Base-by-base conservation (phyloP, 257 asterid genomes). In the Fraxinus quadrangulata region DNA sequence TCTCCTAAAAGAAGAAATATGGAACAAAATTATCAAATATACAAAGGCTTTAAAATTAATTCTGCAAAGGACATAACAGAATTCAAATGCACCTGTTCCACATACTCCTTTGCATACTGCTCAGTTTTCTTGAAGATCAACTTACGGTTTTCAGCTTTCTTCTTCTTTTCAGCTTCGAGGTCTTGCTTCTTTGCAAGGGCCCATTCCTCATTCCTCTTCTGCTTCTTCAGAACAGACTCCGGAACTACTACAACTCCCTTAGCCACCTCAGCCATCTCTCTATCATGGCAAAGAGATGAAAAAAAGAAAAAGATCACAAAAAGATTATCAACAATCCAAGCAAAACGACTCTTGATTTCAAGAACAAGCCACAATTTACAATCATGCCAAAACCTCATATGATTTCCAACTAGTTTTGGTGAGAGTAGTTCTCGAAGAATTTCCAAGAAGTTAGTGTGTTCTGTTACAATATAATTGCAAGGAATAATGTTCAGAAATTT, bases 121-220 rank as follows among this genome's bases (percentile, higher is more conserved):
- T 84, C 83, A 26, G 89, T 87, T 73, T 82, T 86, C 45, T 79
- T 78, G 84, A 84, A 87, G 59, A 87, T 89, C 74, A 87, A 24
- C 76, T 85, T 88, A 40, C 90, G 61, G 5, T 83, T 86, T 72
- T 76, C 88, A 31, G 72, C 77, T 34, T 73, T 88, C 81, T 85
- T 85, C 82, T 81, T 85, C 83, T 83, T 86, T 1, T 88, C 83
- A 40, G 72, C 85, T 70, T 81, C 87, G 17, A 78, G 31, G n/a
- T 83, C 86, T 63, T 85, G 81, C 17, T 81, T 75, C 80, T 86
- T 84, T 10, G 59, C 87, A 30, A 82, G 84, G 30, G 90, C 85
- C 92, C 90, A 88, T 70, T 86, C 90, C 79, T 85, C 88, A 9
- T 66, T 74, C 81, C 93, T 85, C 84, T 89, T 89, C 79, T 85